A percentile compares a stretch with the other conserved stretches of the same genome.
Conservation (phyloP, 257 asterid species). For the Solanum gracilifrons region DNA sequence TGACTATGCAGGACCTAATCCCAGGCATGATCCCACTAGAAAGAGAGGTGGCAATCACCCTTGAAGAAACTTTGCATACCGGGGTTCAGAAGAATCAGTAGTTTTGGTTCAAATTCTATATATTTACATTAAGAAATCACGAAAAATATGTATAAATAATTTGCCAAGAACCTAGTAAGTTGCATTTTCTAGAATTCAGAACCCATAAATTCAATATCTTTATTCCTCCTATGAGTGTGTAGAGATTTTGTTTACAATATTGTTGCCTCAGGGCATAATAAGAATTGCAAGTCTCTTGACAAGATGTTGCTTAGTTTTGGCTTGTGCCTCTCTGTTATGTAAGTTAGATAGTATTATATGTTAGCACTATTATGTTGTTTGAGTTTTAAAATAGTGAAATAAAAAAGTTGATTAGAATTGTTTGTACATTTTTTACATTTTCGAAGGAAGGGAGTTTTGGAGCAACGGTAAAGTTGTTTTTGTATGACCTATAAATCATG, state of each 20-base stretch:
- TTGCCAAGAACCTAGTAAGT: rapidly evolving
- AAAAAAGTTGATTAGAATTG: not conserved
- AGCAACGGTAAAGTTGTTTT: not conserved
- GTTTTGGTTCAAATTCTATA: not conserved
- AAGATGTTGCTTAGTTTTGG: not conserved
- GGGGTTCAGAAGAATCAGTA: not conserved
- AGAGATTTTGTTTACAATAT: not conserved
- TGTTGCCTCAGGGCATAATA: not conserved
- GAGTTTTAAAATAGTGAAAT: not conserved
- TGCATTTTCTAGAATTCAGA: not conserved
- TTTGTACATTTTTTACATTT: not conserved
- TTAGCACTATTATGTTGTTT: not conserved
- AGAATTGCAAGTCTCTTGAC: not conserved
- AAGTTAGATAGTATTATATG: not conserved
- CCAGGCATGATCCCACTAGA: slow-evolving; percentile 71
- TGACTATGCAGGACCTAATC: slow-evolving; percentile 59
- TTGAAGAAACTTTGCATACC: not conserved
- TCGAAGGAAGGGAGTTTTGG: not conserved
- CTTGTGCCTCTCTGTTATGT: not conserved
- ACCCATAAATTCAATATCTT: not conserved
- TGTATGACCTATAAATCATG: rapidly evolving
- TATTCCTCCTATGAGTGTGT: not conserved
- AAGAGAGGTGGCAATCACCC: slow-evolving; percentile 47
- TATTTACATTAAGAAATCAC: not conserved
- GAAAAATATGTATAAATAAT: not conserved